Percentiles rank a stretch among this genome's conserved stretches.
These are phyloP conservation scores for Cryphonectria nitschkei DNA, from an alignment of 2,329 filamentous ascomycete genomes.

Conservation along the genomic window DNA sequence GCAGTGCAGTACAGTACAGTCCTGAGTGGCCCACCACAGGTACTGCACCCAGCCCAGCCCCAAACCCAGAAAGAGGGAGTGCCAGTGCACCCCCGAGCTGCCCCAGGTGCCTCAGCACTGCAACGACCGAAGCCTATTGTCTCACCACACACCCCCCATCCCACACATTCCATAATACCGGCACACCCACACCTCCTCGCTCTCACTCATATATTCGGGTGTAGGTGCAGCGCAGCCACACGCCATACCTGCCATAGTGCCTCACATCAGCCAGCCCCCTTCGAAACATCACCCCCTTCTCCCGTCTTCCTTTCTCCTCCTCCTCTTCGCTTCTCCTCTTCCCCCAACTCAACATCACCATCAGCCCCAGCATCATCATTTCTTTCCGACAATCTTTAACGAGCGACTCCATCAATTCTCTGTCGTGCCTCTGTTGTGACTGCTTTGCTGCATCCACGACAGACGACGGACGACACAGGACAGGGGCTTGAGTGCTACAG, in stretches of 20 bases:
- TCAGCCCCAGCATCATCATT: neutral
- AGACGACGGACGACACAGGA: neutral
- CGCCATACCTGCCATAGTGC: neutral
- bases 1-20: too few relatives aligned
- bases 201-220: neutral
- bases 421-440: neutral
- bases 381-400: neutral
- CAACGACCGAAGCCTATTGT: neutral
- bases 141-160: neutral
- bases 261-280: neutral
- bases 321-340: neutral
- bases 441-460: neutral
- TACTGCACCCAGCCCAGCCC: neutral
- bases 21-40: neutral
- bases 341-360: neutral
- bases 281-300: neutral
- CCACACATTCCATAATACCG: neutral
- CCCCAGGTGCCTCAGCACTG: neutral
- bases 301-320: neutral
- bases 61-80: too few relatives aligned
- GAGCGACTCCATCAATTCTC: neutral
- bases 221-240: conserved; percentile 4
- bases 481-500: neutral
- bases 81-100: neutral
- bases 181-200: neutral